Conservation (phyloP, 202 grass and related monocot species). For the Panicum virgatum region DNA sequence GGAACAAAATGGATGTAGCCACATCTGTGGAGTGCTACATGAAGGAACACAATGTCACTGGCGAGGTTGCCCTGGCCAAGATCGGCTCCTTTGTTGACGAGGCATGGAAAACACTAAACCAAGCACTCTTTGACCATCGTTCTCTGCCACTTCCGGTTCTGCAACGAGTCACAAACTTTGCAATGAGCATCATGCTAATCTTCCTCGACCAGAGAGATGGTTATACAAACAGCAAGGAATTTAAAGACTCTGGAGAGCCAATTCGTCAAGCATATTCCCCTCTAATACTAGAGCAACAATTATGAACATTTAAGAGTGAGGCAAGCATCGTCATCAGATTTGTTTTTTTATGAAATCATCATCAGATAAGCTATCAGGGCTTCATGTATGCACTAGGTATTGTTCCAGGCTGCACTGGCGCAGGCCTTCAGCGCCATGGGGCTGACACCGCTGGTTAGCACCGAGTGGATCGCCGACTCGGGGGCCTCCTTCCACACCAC, state of each 20-base stretch:
- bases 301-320: background rate
- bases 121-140: background rate
- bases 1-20: background rate
- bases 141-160: background rate
- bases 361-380: background rate
- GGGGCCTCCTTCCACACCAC: too few relatives aligned
- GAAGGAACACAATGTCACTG: background rate
- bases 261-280: background rate
- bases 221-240: background rate
- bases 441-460: too few relatives aligned
- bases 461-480: too few relatives aligned
- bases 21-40: slow-evolving; percentile 20
- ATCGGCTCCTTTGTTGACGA: background rate
- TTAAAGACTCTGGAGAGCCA: background rate
- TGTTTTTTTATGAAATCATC: too few relatives aligned
- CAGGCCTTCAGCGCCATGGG: too few relatives aligned
- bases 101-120: slow-evolving; percentile 29
- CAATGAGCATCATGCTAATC: background rate
- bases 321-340: too few relatives aligned
- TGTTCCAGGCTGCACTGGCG: too few relatives aligned
- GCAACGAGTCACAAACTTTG: background rate
- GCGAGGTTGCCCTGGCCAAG: background rate
- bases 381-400: background rate
- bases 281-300: background rate
- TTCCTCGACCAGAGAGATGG: background rate